phyloP scores from a whole-genome alignment of 495 filamentous ascomycete species.

The Aspergillus incahuasiensis region DNA sequence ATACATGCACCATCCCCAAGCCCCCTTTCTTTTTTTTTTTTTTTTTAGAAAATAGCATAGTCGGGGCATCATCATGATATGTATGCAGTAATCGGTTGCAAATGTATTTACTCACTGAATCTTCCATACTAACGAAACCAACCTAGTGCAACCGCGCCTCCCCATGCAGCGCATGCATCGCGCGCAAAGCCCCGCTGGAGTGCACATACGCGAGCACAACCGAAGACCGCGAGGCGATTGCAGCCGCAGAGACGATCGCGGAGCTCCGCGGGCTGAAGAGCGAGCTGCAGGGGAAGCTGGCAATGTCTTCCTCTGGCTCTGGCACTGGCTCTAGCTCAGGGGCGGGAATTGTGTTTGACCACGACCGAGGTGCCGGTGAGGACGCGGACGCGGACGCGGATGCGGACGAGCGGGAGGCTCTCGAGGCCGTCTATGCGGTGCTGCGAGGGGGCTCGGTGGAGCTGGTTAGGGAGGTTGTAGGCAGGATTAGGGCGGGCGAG shows the following conservation, averaged over 20 bases:
- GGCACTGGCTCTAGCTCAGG: not conserved
- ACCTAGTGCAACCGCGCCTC: conserved; percentile 20
- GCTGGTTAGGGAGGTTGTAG: conserved; percentile 9
- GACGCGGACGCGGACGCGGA: conserved; percentile 3
- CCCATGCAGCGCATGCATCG: conserved; percentile 19
- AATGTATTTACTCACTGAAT: no score
- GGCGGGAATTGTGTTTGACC: not conserved
- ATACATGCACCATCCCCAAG: no score
- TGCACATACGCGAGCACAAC: conserved; percentile 18
- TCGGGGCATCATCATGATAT: no score
- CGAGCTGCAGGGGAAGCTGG: conserved; percentile 2
- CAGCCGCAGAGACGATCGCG: conserved; percentile 18
- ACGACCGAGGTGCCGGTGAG: no score
- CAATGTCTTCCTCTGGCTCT: not conserved
- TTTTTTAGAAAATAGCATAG: no score
- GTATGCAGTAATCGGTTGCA: no score
- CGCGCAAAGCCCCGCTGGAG: conserved; percentile 8
- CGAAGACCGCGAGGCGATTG: conserved; percentile 20
- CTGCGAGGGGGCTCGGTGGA: conserved; percentile 11
- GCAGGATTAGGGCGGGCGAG: conserved; percentile 12
- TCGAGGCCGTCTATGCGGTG: conserved; percentile 18
- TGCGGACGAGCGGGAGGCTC: not conserved
- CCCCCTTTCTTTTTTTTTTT: no score
- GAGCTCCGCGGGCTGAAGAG: conserved; percentile 9
- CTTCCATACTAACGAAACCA: no score